Conservation (phyloP, 2,329 filamentous ascomycete genomes). For the Fusarium cyanostomum region DNA sequence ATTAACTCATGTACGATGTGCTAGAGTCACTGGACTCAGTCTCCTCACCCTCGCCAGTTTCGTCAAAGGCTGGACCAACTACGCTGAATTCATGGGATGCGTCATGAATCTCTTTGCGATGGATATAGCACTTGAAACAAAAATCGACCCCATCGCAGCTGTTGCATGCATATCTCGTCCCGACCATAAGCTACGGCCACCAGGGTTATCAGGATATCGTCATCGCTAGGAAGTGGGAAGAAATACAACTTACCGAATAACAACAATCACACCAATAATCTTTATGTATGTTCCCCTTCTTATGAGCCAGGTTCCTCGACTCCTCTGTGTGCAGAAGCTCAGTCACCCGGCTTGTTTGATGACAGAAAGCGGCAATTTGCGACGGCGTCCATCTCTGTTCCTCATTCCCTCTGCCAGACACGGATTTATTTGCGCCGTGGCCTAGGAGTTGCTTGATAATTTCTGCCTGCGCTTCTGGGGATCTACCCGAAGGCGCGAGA, state of each 20-base stretch:
- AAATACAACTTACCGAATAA: background rate
- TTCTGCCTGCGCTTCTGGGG: background rate
- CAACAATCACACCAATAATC: background rate
- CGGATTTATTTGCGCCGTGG: background rate
- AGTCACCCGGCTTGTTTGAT: background rate
- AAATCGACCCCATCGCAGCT: background rate
- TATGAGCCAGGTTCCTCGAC: background rate
- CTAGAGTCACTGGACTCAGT: constrained; percentile 54
- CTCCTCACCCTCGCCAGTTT: background rate
- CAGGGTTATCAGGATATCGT: too few relatives aligned
- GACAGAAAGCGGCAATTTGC: background rate
- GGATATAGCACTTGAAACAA: background rate
- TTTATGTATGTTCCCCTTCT: background rate
- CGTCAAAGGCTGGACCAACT: background rate
- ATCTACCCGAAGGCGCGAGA: background rate
- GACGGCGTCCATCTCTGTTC: background rate
- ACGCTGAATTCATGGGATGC: background rate
- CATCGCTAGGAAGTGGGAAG: too few relatives aligned
- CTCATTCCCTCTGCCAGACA: background rate
- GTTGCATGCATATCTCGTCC: background rate
- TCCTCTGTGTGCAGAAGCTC: background rate
- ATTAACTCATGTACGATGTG: too few relatives aligned
- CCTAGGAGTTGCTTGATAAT: background rate
- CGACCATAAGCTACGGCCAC: background rate
- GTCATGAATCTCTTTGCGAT: background rate